Conservation (phyloP, 1,284 basidiomycete genomes). For the Cutaneotrichosporon cutaneum region DNA sequence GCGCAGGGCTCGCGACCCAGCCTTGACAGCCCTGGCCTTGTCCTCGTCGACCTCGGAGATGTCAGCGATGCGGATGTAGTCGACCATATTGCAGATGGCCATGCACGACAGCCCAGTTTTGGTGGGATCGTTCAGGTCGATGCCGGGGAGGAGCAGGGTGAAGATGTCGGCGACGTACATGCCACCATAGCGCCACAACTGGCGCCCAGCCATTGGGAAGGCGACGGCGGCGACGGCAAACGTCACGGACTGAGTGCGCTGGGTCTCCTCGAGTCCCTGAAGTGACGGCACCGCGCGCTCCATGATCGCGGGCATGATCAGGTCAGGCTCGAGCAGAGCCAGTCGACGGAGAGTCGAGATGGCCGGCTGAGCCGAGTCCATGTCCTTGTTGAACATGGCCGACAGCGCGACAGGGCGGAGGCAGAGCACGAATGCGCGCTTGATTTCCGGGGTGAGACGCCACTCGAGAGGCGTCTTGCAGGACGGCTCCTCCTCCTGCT, state of each 20-base stretch:
- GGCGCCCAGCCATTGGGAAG: constrained; percentile 73
- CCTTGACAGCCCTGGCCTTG: constrained; percentile 13
- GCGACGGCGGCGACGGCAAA: constrained; percentile 81
- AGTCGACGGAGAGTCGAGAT: constrained; percentile 56
- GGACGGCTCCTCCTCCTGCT: constrained; percentile 72
- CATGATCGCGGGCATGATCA: constrained; percentile 89
- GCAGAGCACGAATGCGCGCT: constrained; percentile 75
- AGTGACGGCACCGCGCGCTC: constrained; percentile 88
- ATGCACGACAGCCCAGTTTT: constrained; percentile 64
- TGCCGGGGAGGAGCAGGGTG: constrained; percentile 76
- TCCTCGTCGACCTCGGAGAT: constrained; percentile 43
- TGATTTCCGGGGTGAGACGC: constrained; percentile 78
- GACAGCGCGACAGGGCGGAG: constrained; percentile 86
- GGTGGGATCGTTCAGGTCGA: constrained; percentile 78
- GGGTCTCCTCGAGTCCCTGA: constrained; percentile 92
- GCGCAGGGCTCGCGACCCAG: constrained; percentile 37
- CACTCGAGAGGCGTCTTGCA: constrained; percentile 75
- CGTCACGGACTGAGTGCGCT: constrained; percentile 85
- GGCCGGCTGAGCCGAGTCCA: constrained; percentile 55
- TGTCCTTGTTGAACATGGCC: constrained; percentile 88
- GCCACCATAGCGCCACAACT: constrained; percentile 72
- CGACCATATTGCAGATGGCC: constrained; percentile 68
- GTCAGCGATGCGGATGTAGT: constrained; percentile 69
- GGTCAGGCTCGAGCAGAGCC: constrained; percentile 75
- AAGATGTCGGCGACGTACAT: constrained; percentile 86